Evolutionary conservation across 2,329 filamentous ascomycete species (phyloP).

Genomic region (Claviceps digitariae): DNA sequence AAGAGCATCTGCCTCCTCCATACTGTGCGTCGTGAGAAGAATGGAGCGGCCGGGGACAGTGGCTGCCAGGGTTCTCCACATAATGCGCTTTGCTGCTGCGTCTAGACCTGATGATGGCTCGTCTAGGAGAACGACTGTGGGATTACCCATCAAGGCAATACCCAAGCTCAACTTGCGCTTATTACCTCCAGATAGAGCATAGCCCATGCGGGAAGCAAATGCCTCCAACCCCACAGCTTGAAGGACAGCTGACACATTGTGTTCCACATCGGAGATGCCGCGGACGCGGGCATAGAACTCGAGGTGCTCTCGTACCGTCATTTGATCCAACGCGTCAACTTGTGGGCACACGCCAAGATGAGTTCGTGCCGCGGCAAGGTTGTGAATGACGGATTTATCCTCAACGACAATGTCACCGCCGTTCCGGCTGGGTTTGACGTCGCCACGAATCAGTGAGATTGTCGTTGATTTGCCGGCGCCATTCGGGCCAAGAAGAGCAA

Average conservation of each 20-base stretch:
- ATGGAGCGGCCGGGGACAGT: constrained; percentile 68
- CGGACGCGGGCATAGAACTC: constrained; percentile 76
- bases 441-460: constrained; percentile 81
- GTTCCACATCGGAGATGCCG: constrained; percentile 59
- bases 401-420: constrained; percentile 76
- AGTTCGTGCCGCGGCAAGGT: constrained; percentile 57
- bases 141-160: constrained; percentile 87
- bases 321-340: constrained; percentile 74
- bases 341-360: constrained; percentile 88
- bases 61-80: constrained; percentile 75
- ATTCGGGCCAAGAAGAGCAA: constrained; percentile 80
- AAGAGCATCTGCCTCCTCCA: constrained; percentile 89
- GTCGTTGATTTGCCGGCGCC: constrained; percentile 86
- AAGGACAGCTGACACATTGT: constrained; percentile 70
- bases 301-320: constrained; percentile 81
- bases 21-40: constrained; percentile 80
- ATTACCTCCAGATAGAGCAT: constrained; percentile 75
- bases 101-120: constrained; percentile 85
- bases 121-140: constrained; percentile 73
- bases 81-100: constrained; percentile 76
- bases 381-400: constrained; percentile 56
- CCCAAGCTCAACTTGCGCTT: constrained; percentile 84
- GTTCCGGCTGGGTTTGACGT: constrained; percentile 56
- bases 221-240: constrained; percentile 62
- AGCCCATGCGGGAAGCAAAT: constrained; percentile 62